Evolutionary conservation across 2,329 filamentous ascomycete genomes (phyloP), one percentile per base, ranked within the genome.

Genomic region (Xylariaceae sp.): DNA sequence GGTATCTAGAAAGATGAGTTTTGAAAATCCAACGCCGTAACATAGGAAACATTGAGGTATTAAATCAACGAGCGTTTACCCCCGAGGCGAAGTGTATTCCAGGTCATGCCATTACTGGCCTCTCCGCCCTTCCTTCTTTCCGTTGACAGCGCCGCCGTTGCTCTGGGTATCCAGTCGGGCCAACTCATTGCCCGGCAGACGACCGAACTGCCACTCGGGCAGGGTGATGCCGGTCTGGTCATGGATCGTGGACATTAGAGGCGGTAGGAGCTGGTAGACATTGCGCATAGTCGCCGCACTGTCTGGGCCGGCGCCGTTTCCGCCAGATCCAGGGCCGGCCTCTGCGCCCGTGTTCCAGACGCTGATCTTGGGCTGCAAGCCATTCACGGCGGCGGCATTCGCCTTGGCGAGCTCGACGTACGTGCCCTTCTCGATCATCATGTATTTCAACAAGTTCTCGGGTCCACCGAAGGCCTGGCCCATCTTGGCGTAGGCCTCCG

Each of bases 301-400:
- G 53, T 89, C 86, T 50, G 81, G 75, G 35, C 72, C 70, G 33
- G 71, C 71, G 21, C 72, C 74, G 35, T 68, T 75, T n/a, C 72
- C 75, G 16, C 55, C 57, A 10, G 69, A 67, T 11, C 68, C 73
- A 13, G 68, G 67, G 9, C 73, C 74, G 3, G 70, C 77, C 44
- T 80, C 75, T 42, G 74, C 70, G 36, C 89, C 89, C 7, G 91
- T 95, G 69, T 91, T 94, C 91, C 91, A 96, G 21, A 93, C 85
- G 58, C 86, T 92, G 75, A 95, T 94, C 86, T 95, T 95, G 60
- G 91, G 91, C 70, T 92, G 83, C 61, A 95, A 74, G 21, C 91
- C 91, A 45, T 83, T 79, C 67, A 95, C 83, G 26, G 89, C 91
- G 26, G 79, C 70, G 40, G 88, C 90, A 64, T 95, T 95, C 43